Conservation (phyloP, 2,329 filamentous ascomycete genomes). For the Keithomyces neogunnii region DNA sequence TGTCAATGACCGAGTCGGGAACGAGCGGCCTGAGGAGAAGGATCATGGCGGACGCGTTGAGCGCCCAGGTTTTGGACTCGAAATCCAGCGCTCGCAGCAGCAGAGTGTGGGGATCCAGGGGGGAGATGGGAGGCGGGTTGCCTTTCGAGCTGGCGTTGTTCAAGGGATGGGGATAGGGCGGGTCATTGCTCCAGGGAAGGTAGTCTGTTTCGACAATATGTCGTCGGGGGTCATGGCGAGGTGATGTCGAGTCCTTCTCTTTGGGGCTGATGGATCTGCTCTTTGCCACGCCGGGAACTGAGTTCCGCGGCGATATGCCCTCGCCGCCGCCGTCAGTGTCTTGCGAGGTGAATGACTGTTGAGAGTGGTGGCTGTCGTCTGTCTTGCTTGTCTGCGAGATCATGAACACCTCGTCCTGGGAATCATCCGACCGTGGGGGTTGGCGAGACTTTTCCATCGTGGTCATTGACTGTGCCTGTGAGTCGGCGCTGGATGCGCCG, state of each 20-base stretch:
- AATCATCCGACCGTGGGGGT: conserved; percentile 15
- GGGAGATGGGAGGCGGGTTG: conserved; percentile 15
- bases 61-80: conserved; percentile 45
- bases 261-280: conserved; percentile 15
- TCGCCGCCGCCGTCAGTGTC: conserved; percentile 11
- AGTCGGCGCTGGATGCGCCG: conserved; percentile 27
- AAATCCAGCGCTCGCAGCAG: conserved; percentile 46
- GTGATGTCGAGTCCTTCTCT: conserved; percentile 16
- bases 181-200: conserved; percentile 49
- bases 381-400: conserved; percentile 38
- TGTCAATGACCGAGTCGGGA: conserved; percentile 44
- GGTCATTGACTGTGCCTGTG: conserved; percentile 15
- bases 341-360: conserved; percentile 21
- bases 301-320: neutral
- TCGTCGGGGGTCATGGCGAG: conserved; percentile 29
- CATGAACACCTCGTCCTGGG: conserved; percentile 31
- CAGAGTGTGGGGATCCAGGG: conserved; percentile 48
- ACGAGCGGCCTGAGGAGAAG: conserved; percentile 51
- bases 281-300: conserved; percentile 5
- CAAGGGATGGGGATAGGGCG: conserved; percentile 42
- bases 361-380: conserved; percentile 24
- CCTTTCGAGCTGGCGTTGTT: conserved; percentile 8
- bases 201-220: conserved; percentile 49
- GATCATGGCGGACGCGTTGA: conserved; percentile 53
- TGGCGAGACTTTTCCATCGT: conserved; percentile 6